These are phyloP conservation scores for Aspergillus conjunctus DNA, from an alignment of 495 filamentous ascomycete genomes.

Conservation along the genomic window DNA sequence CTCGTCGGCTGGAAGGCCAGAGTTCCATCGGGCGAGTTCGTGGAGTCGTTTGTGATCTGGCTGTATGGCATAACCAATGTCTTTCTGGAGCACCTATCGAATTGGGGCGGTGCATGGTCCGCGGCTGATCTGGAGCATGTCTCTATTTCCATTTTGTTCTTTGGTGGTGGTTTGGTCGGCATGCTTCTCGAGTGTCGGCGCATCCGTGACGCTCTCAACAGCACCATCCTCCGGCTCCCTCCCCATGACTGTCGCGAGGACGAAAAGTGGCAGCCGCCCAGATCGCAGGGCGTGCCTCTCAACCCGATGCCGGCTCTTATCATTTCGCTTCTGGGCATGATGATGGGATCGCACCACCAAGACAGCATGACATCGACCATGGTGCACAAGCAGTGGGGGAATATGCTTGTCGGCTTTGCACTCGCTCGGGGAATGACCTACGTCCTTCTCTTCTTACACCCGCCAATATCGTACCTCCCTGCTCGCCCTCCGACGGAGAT, in stretches of 20 bases:
- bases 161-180: constrained; percentile 90
- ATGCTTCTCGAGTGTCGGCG: constrained; percentile 85
- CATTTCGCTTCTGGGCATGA: constrained; percentile 81
- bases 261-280: constrained; percentile 58
- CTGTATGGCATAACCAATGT: constrained; percentile 87
- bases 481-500: constrained; percentile 88
- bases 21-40: constrained; percentile 79
- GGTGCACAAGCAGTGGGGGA: constrained; percentile 95
- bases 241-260: constrained; percentile 48
- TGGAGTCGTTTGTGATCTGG: constrained; percentile 86
- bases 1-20: constrained; percentile 63
- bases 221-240: constrained; percentile 50
- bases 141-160: constrained; percentile 90
- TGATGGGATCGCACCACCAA: constrained; percentile 96
- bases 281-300: constrained; percentile 71
- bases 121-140: constrained; percentile 86
- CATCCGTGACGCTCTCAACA: constrained; percentile 71
- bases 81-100: constrained; percentile 85
- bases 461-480: constrained; percentile 77
- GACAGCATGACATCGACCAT: constrained; percentile 80
- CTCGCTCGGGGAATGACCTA: constrained; percentile 80
- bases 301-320: constrained; percentile 90
- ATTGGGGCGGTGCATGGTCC: constrained; percentile 68
- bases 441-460: constrained; percentile 74
- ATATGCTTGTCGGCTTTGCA: constrained; percentile 78